Percentiles rank a stretch among this genome's conserved stretches.
These are phyloP conservation scores for Rhodamnia argentea DNA, from an alignment of 345 rosid species.

Conservation along the genomic window DNA sequence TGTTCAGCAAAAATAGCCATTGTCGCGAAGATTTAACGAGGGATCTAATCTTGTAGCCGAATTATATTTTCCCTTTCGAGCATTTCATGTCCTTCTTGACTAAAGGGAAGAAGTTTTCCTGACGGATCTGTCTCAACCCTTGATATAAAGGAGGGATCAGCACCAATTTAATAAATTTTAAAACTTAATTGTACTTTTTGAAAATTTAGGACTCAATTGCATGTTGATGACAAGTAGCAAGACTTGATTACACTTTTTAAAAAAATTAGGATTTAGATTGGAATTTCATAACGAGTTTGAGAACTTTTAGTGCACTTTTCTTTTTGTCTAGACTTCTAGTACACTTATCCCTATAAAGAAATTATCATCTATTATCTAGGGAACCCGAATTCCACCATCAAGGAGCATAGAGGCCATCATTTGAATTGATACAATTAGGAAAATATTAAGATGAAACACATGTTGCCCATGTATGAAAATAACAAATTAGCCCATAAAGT, in stretches of 20 bases:
- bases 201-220: too few relatives aligned
- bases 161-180: too few relatives aligned
- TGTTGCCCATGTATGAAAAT: background rate
- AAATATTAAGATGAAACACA: background rate
- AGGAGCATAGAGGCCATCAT: background rate
- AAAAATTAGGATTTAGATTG: too few relatives aligned
- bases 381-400: background rate
- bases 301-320: too few relatives aligned
- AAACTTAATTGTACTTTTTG: too few relatives aligned
- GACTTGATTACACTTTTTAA: too few relatives aligned
- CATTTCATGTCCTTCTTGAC: background rate
- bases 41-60: background rate
- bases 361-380: background rate
- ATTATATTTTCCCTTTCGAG: background rate
- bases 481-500: background rate
- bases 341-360: too few relatives aligned
- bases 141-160: background rate
- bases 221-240: too few relatives aligned
- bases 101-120: background rate
- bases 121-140: background rate
- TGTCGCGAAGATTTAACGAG: background rate
- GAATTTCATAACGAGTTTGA: too few relatives aligned
- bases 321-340: too few relatives aligned
- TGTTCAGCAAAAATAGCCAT: background rate
- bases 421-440: background rate